phyloP scores from a whole-genome alignment of 495 filamentous ascomycete genomes.

The Aspergillus cavernicola region DNA sequence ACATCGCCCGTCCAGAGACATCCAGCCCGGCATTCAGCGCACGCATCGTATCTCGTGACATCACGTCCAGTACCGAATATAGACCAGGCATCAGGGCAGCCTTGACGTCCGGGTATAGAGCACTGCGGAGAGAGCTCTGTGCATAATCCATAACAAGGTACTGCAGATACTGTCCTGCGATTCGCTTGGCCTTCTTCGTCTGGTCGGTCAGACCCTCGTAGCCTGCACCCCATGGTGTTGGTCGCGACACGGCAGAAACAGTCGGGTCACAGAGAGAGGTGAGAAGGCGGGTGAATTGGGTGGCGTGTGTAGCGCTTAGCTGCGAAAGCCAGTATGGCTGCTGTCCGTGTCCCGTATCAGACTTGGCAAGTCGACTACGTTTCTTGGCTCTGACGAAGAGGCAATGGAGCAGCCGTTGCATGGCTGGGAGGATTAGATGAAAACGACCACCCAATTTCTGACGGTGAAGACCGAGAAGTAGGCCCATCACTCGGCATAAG shows the following conservation, averaged over 20 bases:
- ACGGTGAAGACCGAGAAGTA: conserved; percentile 58
- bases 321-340: conserved; percentile 47
- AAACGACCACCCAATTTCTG: conserved; percentile 64
- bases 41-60: conserved; percentile 59
- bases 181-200: conserved; percentile 69
- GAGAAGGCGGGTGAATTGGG: conserved; percentile 65
- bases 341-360: conserved; percentile 17
- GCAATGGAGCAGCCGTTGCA: conserved; percentile 61
- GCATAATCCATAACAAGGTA: conserved; percentile 70
- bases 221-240: conserved; percentile 30
- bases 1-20: conserved; percentile 61
- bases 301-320: conserved; percentile 50
- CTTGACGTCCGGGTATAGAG: conserved; percentile 56
- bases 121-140: conserved; percentile 56
- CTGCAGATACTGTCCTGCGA: conserved; percentile 71
- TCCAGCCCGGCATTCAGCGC: conserved; percentile 68
- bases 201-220: conserved; percentile 62
- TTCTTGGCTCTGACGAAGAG: conserved; percentile 56
- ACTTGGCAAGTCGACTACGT: conserved; percentile 37
- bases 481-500: conserved; percentile 55
- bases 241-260: conserved; percentile 61
- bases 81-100: conserved; percentile 68
- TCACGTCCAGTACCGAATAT: conserved; percentile 67
- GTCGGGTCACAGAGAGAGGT: conserved; percentile 77
- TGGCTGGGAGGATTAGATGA: conserved; percentile 60